Evolutionary conservation across 1,284 basidiomycete species (phyloP).

Genomic region (Apiotrichum mycotoxinovorans): DNA sequence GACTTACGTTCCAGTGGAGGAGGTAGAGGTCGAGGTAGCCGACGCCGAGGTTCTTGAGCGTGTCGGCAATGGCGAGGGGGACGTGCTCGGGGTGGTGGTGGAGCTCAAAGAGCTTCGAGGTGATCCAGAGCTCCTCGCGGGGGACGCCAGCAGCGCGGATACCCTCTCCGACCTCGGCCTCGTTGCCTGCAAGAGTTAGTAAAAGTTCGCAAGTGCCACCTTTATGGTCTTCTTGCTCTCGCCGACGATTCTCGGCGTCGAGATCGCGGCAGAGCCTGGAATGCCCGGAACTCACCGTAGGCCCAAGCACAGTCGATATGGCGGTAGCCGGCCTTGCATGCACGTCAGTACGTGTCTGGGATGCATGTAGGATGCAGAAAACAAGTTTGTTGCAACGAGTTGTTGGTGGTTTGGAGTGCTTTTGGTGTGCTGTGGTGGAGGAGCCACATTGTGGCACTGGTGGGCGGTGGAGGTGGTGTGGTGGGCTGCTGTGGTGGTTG

Average conservation of each 20-base stretch:
- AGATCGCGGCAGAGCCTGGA: too few species aligned
- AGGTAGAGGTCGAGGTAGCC: constrained; percentile 77
- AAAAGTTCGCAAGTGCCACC: too few species aligned
- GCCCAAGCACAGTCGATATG: constrained; percentile 63
- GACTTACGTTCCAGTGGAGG: constrained; percentile 66
- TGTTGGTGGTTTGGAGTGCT: too few species aligned
- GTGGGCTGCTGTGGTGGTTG: too few species aligned
- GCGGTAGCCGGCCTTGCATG: constrained; percentile 58
- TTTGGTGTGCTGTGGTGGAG: too few species aligned
- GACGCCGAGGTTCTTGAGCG: constrained; percentile 65
- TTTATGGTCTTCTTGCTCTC: too few species aligned
- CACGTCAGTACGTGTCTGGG: too few species aligned
- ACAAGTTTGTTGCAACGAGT: too few species aligned
- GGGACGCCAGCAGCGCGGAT: constrained; percentile 59
- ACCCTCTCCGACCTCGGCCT: constrained; percentile 80
- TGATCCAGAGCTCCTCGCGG: constrained; percentile 66
- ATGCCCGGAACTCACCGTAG: constrained; percentile 31
- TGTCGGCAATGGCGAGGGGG: constrained; percentile 67
- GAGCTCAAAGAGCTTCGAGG: constrained; percentile 65
- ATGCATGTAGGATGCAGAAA: too few species aligned
- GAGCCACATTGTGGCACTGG: too few species aligned
- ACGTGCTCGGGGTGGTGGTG: constrained; percentile 57
- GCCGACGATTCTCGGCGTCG: too few species aligned
- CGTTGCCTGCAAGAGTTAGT: constrained; percentile 55
- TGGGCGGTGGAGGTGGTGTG: too few species aligned